Evolutionary conservation across 2,329 filamentous ascomycete species (phyloP), one percentile per base, ranked within the genome.

Genomic region (Fusarium sp.): DNA sequence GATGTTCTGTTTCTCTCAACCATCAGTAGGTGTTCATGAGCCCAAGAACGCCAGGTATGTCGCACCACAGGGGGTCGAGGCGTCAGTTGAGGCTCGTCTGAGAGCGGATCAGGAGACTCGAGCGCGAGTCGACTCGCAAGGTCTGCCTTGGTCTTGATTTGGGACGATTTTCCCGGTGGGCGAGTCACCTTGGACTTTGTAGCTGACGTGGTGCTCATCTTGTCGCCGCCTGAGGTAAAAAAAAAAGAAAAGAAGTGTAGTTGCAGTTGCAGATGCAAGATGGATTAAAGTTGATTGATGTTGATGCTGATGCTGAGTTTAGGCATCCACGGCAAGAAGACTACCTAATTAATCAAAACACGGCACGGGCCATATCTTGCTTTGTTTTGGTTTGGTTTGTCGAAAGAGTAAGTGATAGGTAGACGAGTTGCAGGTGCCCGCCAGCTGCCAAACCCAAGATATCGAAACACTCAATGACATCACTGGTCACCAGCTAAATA

Each of bases 401-500:
- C n/a, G 13, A 35, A 40, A 25, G 15, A 9, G 11, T 19, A 28
- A 34, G 15, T 12, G 31, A 28, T 41, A n/a, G 22, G 32, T 7
- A 25, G 38, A 43, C 38, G 31, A 31, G 36, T 38, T 40, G 22
- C 13, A 42, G 40, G 50, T 54, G 53, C 43, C 53, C 32, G 49
- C 22, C 28, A 15, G 12, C 40, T 29, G 32, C 10, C 52, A 55
- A 29, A n/a, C 41, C 19, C n/a, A 22, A 55, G 49, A 19, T 19
- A 41, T 29, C 8, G 10, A 36, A 22, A 38, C 39, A 34, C 28
- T 26, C 19, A 13, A 31, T 44, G 28, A 38, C 32, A 32, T 45
- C 40, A 39, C 40, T 19, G 12, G 10, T 25, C 22, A 38, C 12
- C 8, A 25, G 26, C n/a, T 10, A n/a, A 15, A 31, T 31, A 10